Conservation (phyloP, 2,329 filamentous ascomycete species). For the Pestalotiopsis sp. region DNA sequence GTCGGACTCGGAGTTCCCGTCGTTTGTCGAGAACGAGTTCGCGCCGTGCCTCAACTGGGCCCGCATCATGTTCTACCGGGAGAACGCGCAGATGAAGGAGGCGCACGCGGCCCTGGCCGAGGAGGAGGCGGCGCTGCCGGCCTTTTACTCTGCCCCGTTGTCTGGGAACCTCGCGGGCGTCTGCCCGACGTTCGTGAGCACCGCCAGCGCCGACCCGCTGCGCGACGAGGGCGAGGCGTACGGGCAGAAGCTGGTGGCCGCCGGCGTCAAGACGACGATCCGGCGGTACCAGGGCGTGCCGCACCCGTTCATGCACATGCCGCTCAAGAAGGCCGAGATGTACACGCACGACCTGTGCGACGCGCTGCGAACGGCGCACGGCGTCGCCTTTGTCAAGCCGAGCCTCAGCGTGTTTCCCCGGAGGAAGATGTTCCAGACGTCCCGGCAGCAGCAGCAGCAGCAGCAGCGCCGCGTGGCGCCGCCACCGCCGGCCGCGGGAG, state of each 20-base stretch:
- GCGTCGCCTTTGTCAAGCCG: neutral
- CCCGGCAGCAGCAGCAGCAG: neutral
- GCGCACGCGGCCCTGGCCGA: neutral
- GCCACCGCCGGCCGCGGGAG: neutral
- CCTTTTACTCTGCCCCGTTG: neutral
- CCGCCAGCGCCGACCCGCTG: constrained; percentile 6
- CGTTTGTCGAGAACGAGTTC: constrained; percentile 9
- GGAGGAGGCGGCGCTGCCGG: neutral
- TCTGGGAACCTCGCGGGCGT: neutral
- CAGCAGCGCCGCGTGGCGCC: neutral
- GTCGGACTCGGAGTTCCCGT: constrained; percentile 8
- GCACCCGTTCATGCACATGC: constrained; percentile 12
- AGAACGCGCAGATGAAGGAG: neutral
- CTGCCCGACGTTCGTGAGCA: constrained; percentile 6
- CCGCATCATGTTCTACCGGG: constrained; percentile 8
- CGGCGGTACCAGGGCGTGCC: constrained; percentile 6
- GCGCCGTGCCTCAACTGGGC: constrained; percentile 9
- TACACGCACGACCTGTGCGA: constrained; percentile 7
- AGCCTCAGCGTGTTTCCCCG: neutral
- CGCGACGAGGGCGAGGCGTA: constrained; percentile 10
- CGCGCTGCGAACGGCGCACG: constrained; percentile 3
- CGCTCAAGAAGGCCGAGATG: constrained; percentile 6
- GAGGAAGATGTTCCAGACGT: neutral
- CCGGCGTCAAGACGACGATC: constrained; percentile 7
- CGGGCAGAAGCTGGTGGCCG: constrained; percentile 7